Evolutionary conservation across 371 early-diverging fungal genomes (phyloP).

Genomic region (Parasitella parasitica): DNA sequence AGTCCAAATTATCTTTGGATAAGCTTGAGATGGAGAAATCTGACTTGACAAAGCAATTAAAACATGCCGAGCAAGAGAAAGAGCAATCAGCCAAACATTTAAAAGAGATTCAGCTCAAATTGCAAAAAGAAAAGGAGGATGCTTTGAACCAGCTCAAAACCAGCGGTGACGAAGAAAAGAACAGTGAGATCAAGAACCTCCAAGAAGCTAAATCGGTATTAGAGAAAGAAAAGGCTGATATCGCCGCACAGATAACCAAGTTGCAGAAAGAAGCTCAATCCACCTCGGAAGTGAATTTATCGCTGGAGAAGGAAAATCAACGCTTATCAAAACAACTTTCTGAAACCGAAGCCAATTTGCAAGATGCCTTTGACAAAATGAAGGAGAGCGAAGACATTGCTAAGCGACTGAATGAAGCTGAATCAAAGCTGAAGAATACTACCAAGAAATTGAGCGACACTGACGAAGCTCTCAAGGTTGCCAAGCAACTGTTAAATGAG

Average conservation of each 20-base stretch:
- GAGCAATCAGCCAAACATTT: background rate
- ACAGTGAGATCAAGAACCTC: background rate
- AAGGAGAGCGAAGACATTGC: conserved; percentile 4
- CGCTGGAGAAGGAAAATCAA: conserved; percentile 72
- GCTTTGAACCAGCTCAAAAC: background rate
- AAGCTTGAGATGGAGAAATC: background rate
- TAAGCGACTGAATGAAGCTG: background rate
- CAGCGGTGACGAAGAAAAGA: background rate
- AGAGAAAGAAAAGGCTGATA: background rate
- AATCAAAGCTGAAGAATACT: conserved; percentile 25
- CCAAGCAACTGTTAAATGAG: conserved; percentile 54
- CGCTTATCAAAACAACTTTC: conserved; percentile 10
- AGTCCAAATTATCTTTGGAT: background rate
- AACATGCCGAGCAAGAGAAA: background rate
- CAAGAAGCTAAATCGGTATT: background rate
- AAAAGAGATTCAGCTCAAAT: background rate
- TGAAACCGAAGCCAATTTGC: conserved; percentile 17
- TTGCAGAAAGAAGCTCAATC: conserved; percentile 45
- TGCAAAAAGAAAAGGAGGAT: background rate
- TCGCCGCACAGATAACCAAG: background rate
- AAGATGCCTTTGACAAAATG: conserved; percentile 12
- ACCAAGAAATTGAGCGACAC: conserved; percentile 46
- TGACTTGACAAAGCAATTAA: background rate
- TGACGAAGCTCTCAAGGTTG: conserved; percentile 53
- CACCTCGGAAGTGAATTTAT: conserved; percentile 59